Conservation (phyloP, 208 protist species). For the Trichomonas vaginalis region DNA sequence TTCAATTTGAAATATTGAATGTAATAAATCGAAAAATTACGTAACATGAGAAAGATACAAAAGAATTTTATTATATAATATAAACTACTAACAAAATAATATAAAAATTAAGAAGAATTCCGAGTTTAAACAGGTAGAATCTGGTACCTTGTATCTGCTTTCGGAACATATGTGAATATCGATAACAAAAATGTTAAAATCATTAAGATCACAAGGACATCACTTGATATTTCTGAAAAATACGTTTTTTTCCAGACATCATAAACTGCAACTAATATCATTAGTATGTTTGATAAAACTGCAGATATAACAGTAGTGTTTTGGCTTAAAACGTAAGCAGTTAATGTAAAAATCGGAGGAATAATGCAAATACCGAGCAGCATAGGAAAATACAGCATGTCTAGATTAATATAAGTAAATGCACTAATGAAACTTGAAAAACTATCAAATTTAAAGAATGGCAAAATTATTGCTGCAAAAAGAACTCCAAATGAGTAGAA, state of each 20-base stretch:
- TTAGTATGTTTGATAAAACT: background rate
- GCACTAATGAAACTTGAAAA: background rate
- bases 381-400: background rate
- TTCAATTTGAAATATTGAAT: too few species aligned
- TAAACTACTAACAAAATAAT: too few species aligned
- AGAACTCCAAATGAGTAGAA: background rate
- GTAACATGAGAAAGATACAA: too few species aligned
- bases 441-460: background rate
- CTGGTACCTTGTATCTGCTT: background rate
- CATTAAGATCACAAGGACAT: background rate
- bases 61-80: too few species aligned
- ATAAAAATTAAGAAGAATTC: too few species aligned
- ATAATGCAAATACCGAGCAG: background rate
- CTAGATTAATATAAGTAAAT: background rate
- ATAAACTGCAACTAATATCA: background rate
- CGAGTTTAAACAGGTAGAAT: too few species aligned
- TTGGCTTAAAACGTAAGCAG: background rate
- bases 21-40: too few species aligned
- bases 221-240: background rate
- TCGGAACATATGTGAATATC: background rate
- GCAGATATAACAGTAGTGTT: background rate
- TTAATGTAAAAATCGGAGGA: background rate
- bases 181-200: background rate
- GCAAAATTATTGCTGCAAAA: background rate
- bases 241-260: background rate